Evolutionary conservation across 805 yeast species (phyloP), one percentile per base, ranked within the genome.

Genomic region (Metschnikowia picachoensis): DNA sequence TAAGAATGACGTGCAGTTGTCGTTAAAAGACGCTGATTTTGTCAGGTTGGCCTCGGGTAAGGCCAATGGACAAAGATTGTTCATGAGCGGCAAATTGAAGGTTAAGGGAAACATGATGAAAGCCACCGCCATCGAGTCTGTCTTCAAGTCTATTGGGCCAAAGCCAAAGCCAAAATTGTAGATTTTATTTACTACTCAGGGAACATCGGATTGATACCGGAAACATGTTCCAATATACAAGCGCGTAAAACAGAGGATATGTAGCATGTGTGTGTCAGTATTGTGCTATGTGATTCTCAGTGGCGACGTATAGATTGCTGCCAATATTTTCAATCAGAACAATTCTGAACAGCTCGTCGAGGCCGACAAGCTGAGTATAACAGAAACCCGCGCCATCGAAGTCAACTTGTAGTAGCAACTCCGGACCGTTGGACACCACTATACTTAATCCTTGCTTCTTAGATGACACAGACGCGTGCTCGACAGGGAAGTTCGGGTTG

Each of bases 91-190:
- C 35, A 85, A 84, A 67, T 78, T 88, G 66, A 87, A 87, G 76
- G 83, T 88, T 53, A 86, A 83, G 74, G 96, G 96, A 55, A 87
- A 89, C 72, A 84, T 88, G 71, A 85, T 85, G 91, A 88, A 88
- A 76, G 95, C 95, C 44, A 79, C 91, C 37, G 79, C 80, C 49
- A 79, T 86, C 49, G 92, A 85, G 67, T 70, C 76, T 40, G 79
- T 86, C 41, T 76, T 86, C 68, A 82, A 82, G 73, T 52, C 66
- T 29, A 54, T 70, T 43, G 76, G 64, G 59, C 72, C 74, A 47
- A 70, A 67, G 61, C 64, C 77, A 41, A n/a, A n/a, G 25, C 25
- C 25, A 20, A 72, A 72, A 65, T 71, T 71, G 60, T 71, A 44
- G 37, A 14, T 17, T 12, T 8, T 30, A 15, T 16, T 15, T 14